Evolutionary conservation across 2,329 filamentous ascomycete genomes (phyloP), one percentile per base, ranked within the genome.

Genomic region (Apiospora aurea): DNA sequence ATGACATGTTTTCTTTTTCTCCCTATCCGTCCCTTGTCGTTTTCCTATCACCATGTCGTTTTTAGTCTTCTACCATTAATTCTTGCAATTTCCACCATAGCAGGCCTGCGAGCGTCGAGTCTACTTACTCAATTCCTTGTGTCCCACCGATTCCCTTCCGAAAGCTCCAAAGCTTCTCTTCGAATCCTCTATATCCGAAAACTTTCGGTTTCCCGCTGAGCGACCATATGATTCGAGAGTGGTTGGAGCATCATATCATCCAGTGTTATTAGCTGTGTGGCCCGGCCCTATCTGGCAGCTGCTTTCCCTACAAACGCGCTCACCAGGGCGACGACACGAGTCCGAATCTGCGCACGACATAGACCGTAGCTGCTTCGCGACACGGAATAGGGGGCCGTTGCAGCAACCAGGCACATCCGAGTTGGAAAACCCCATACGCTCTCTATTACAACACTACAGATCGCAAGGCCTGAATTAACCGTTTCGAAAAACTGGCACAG

Each of bases 1-100:
- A 64, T 64, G 57, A 64, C 57, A 64, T 64, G 57, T 41, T 64
- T 64, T 64, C 57, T 64, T 41, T 61, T 41, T 64, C 57, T 64
- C 34, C 57, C 57, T 64, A 64, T 38, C 57, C 57, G 34, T 41
- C 57, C 41, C 57, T 64, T 41, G 57, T 64, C 34, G 34, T 64
- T 64, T 41, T 41, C 34, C 34, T 64, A 64, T 64, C 34, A 38
- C 57, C 57, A 64, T 64, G 57, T 64, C 57, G 57, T 64, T 64
- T 41, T 41, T 64, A 64, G 57, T 64, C 41, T 64, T 41, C 57
- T 41, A n/a, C 57, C 34, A 64, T 64, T 64, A 38, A 64, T 64
- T 64, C 34, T 64, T 64, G 57, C 57, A 64, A 64, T 64, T 64
- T 64, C 34, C 3, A 64, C 10, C 57, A 64, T 64, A 64, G 57